Evolutionary conservation across 371 early-diverging fungal genomes (phyloP).

Genomic region (Mucor indicus): DNA sequence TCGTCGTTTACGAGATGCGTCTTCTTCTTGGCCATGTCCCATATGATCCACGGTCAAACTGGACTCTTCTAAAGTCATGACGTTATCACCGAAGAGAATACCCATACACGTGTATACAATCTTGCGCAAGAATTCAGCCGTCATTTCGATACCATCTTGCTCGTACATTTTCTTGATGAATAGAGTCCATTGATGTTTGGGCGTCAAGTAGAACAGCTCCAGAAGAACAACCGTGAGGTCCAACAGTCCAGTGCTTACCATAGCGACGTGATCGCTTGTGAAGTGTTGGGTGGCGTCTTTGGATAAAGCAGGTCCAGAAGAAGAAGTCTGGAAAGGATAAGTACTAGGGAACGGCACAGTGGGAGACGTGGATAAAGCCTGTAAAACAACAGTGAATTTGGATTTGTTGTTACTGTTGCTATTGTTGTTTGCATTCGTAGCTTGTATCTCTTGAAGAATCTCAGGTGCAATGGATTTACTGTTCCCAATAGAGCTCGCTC

Average conservation of each 20-base stretch:
- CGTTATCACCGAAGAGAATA: slow-evolving; percentile 45
- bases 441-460: background rate
- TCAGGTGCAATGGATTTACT: background rate
- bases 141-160: slow-evolving; percentile 45
- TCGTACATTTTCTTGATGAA: slow-evolving; percentile 34
- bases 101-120: slow-evolving; percentile 51
- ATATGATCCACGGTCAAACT: slow-evolving; percentile 18
- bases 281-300: slow-evolving; percentile 8
- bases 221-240: slow-evolving; percentile 48
- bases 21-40: slow-evolving; percentile 25
- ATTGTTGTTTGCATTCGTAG: background rate
- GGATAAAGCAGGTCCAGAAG: no score
- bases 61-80: slow-evolving; percentile 25
- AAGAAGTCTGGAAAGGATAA: slow-evolving; percentile 32
- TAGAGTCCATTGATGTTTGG: slow-evolving; percentile 38
- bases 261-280: slow-evolving; percentile 23
- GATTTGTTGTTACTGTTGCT: background rate
- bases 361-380: slow-evolving; percentile 43
- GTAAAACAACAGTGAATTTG: slow-evolving; percentile 22
- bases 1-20: slow-evolving; percentile 16
- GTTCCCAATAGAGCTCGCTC: slow-evolving; percentile 8
- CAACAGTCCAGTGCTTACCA: slow-evolving; percentile 45
- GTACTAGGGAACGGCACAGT: slow-evolving; percentile 36
- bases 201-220: slow-evolving; percentile 46
- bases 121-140: slow-evolving; percentile 50